Evolutionary conservation across 495 filamentous ascomycete genomes (phyloP), one percentile per base, ranked within the genome.

Genomic region (Lasiosphaeris hirsuta): DNA sequence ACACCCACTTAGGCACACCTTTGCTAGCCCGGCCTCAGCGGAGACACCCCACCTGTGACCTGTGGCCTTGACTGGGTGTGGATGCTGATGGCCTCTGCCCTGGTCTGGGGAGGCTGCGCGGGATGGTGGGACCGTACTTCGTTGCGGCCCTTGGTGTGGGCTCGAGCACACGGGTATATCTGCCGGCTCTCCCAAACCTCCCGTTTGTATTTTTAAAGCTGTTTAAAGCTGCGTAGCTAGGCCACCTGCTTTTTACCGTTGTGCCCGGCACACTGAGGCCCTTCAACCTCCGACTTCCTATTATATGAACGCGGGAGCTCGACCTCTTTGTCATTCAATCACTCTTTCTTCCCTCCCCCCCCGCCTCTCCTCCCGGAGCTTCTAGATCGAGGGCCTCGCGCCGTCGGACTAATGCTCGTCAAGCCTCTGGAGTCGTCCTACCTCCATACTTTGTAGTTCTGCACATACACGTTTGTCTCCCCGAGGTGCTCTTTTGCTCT

Each of bases 281-380:
- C 41, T 51, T n/a, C 30, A 36, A 30, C 35, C 42, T 57, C 46
- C n/a, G 36, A 53, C 11, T 43, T 43, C 37, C 40, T 51, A 14
- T 46, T 52, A 60, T 60, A 55, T 63, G 63, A 63, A 58, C 54
- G 54, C 50, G 61, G 56, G 59, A 64, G 52, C 46, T 34, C 36
- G 19, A 35, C 33, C 46, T 14, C 38, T 23, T 42, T 23, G 33
- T 54, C 19, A 23, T 42, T 23, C 43, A 38, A 30, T 54, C 51
- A 18, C 49, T 36, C 15, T 10, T 15, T 50, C 36, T 47, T 34
- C 48, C 51, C 54, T 57, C 58, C 51, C 51, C 61, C 52, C 60
- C 46, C 41, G 60, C 58, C 55, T 50, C 45, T 42, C 48, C 43
- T n/a, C 23, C 43, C 33, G 19, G 54, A 45, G 33, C 58, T 41